Evolutionary conservation across 2,329 filamentous ascomycete species (phyloP), one percentile per base, ranked within the genome.

Genomic region (Pseudocercospora eumusae): DNA sequence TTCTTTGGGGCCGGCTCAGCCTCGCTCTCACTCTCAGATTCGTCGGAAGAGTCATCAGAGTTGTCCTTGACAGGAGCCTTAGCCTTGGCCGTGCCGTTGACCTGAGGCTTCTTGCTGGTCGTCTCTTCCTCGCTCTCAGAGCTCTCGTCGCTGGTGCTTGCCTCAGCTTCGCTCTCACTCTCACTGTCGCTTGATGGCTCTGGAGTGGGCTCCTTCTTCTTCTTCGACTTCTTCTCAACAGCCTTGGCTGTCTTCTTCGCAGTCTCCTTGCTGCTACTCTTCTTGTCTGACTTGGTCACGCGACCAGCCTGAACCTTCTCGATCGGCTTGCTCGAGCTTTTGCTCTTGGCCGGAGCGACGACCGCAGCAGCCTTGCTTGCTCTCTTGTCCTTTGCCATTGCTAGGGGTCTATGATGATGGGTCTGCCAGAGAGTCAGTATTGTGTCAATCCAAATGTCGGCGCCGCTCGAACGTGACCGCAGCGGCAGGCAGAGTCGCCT

Each of bases 221-320:
- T 83, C 79, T 82, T 82, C 69, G 64, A 64, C 62, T 70, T 71
- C 69, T 75, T 75, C 60, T 71, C 69, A 53, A 73, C 70, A 61
- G 69, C 77, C 66, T 79, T 70, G 68, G 80, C 81, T 75, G 85
- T 84, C 68, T 79, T 74, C 69, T 70, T 78, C 56, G 78, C 70
- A 68, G 80, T 80, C 77, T 85, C 85, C 69, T 80, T 75, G 62
- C 83, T 79, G 50, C 83, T 79, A 49, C 78, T 73, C 63, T 82
- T 80, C 83, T 86, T 88, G 74, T 86, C 81, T 57, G 86, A 75
- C 82, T 92, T 92, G 79, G 83, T 84, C 71, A 90, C 82, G 68
- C 84, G 84, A 69, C 82, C 86, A 70, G 82, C 83, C 83, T 86
- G 88, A 73, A 86, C 78, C 67, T 83, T 84, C 76, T 88, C 64